Evolutionary conservation across 768 basidiomycete genomes (phyloP), one percentile per base, ranked within the genome.

Genomic region (Mycena filopes): DNA sequence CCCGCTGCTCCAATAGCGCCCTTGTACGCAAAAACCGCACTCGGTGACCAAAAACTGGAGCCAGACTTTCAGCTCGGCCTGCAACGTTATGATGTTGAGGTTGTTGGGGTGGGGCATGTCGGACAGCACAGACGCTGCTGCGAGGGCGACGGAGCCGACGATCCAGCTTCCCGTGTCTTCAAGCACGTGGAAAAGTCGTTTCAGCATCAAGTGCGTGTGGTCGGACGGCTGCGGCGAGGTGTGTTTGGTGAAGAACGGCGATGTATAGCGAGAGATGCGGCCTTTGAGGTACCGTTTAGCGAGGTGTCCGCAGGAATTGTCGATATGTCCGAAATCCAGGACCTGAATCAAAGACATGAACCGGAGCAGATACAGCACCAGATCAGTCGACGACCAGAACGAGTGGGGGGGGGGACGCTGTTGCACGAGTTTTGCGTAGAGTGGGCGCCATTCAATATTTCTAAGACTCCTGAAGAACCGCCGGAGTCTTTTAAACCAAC

Each of bases 61-160:
- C 31, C 45, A 33, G 4, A 21, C 23, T 36, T 15, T 15, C 10
- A 36, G 3, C 2, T 29, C 6, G 16, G 11, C 6, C 12, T 11
- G 13, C 2, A 4, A 1, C 2, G 55, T 26, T 10, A 55, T 55
- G 15, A 43, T 29, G 42, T 55, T 55, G 4, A 55, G 25, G 18
- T 55, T 55, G 38, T 55, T 12, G 6, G 42, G 55, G 15, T 2
- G 29, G 20, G 41, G 3, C 4, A 41, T 41, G 10, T 45, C 26
- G 38, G 38, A 55, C 2, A 41, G 41, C n/a, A 23, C n/a, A 28
- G 41, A 55, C 1, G 21, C 3, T 1, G 13, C 18, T 1, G 55
- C 55, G 4, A 55, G 29, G 10, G 55, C 41, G 9, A 55, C 41
- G 6, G 55, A 55, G 16, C 55, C 55, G 7, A 55, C 55, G 5